A percentile compares a stretch with the other conserved stretches of the same genome.
Conservation (phyloP, 768 basidiomycete genomes). For the Xanthoconium stramineum region DNA sequence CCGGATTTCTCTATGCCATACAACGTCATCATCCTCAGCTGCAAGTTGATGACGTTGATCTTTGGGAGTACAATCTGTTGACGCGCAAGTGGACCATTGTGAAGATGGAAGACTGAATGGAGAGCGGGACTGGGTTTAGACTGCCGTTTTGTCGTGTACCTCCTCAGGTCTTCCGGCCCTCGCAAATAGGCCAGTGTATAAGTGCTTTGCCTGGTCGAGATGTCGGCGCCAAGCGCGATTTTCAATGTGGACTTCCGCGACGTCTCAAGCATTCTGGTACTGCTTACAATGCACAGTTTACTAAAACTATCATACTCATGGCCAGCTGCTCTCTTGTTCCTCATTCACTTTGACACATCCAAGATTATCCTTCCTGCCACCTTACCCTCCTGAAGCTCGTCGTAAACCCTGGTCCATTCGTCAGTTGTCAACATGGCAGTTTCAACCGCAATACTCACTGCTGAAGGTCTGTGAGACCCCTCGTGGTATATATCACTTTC, state of each 20-base stretch:
- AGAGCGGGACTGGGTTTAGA: too few relatives aligned
- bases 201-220: too few relatives aligned
- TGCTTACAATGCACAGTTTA: too few relatives aligned
- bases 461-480: slow-evolving; percentile 49
- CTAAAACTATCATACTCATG: too few relatives aligned
- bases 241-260: too few relatives aligned
- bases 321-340: too few relatives aligned
- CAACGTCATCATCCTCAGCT: slow-evolving; percentile 97
- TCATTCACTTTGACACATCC: neutral
- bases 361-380: neutral
- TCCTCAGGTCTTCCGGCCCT: too few relatives aligned
- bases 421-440: neutral
- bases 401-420: neutral
- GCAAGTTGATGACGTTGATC: slow-evolving; percentile 85
- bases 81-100: slow-evolving; percentile 76
- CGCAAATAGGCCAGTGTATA: too few relatives aligned
- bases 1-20: slow-evolving; percentile 99
- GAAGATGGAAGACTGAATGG: slow-evolving; percentile 23
- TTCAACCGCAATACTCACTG: slow-evolving; percentile 36
- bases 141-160: too few relatives aligned
- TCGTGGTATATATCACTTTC: slow-evolving; percentile 50
- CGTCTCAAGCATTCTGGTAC: too few relatives aligned
- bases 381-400: neutral
- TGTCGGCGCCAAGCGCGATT: too few relatives aligned
- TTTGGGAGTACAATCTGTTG: slow-evolving; percentile 86